phyloP scores from a whole-genome alignment of 2,329 filamentous ascomycete genomes.

The Trichoderma sp. region DNA sequence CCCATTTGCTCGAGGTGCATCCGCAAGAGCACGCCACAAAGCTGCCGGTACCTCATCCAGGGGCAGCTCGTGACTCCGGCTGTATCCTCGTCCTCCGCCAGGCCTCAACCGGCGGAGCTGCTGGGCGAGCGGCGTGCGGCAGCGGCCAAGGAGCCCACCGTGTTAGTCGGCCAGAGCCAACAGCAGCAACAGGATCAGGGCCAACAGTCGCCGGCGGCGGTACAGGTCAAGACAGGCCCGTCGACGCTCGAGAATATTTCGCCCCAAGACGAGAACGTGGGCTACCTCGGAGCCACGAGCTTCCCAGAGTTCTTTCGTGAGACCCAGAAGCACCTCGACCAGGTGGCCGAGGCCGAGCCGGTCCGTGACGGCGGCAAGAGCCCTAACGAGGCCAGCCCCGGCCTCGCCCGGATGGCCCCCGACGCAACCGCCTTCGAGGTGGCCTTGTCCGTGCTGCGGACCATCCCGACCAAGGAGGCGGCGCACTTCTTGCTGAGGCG shows the following conservation, averaged over 20 bases:
- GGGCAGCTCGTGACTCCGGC: slow-evolving; percentile 19
- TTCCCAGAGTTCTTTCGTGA: slow-evolving; percentile 25
- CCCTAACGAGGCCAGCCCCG: neutral
- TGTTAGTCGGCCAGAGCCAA: neutral
- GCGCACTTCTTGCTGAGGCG: neutral
- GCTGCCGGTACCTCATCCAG: slow-evolving; percentile 20
- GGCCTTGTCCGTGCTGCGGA: neutral
- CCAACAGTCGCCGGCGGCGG: too few relatives aligned
- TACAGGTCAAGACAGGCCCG: neutral
- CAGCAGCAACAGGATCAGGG: neutral
- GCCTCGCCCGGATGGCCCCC: neutral
- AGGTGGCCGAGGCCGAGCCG: slow-evolving; percentile 1
- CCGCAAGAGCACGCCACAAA: slow-evolving; percentile 15
- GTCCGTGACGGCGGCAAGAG: slow-evolving; percentile 2
- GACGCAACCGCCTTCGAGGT: slow-evolving; percentile 9
- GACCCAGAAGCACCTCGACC: slow-evolving; percentile 10
- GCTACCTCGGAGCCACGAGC: slow-evolving; percentile 24
- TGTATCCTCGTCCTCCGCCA: neutral
- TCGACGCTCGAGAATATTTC: neutral
- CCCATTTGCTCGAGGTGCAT: slow-evolving; percentile 26
- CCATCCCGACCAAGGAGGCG: slow-evolving; percentile 3
- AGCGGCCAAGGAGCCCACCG: neutral
- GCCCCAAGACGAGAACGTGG: slow-evolving; percentile 12
- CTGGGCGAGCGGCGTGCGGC: neutral
- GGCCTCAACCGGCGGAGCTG: slow-evolving; percentile 3